Percentiles rank a stretch among this genome's conserved stretches.
Conservation (phyloP, 2,329 filamentous ascomycete genomes). For the Pestalotiopsis sp. region DNA sequence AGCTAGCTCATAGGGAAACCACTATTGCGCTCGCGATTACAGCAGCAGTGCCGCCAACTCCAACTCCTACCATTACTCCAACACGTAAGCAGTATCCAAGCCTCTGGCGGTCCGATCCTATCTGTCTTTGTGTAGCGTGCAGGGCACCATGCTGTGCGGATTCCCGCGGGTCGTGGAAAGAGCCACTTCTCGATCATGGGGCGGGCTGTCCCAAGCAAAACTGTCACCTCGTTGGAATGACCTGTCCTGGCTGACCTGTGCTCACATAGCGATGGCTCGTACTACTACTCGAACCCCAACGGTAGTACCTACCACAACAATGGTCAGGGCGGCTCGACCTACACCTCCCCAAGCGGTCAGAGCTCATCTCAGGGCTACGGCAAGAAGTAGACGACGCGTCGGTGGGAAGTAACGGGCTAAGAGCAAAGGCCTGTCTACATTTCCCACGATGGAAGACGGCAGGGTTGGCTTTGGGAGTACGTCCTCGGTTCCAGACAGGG, state of each 20-base stretch:
- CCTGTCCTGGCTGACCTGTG: slow-evolving; percentile 6
- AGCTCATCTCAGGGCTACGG: slow-evolving; percentile 25
- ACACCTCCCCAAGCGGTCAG: slow-evolving; percentile 56
- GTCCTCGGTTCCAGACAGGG: too few relatives aligned
- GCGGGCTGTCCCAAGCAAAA: neutral
- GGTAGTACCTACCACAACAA: slow-evolving; percentile 70
- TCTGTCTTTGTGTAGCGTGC: neutral
- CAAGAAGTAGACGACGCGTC: slow-evolving; percentile 13
- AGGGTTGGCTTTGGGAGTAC: too few relatives aligned
- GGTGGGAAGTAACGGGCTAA: neutral
- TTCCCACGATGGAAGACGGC: too few relatives aligned
- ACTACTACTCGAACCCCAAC: slow-evolving; percentile 73
- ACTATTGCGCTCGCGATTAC: slow-evolving; percentile 68
- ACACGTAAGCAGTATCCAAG: slow-evolving; percentile 44
- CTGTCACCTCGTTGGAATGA: neutral
- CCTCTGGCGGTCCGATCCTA: neutral
- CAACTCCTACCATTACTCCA: slow-evolving; percentile 70
- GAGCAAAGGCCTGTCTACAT: too few relatives aligned
- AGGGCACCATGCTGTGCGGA: neutral
- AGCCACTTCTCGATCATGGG: neutral
- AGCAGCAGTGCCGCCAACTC: slow-evolving; percentile 54
- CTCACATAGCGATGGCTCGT: slow-evolving; percentile 58
- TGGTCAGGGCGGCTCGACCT: slow-evolving; percentile 58
- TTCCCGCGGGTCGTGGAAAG: neutral
- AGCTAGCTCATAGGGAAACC: slow-evolving; percentile 56